Evolutionary conservation across 768 basidiomycete genomes (phyloP).

Genomic region (Clathrus columnatus): DNA sequence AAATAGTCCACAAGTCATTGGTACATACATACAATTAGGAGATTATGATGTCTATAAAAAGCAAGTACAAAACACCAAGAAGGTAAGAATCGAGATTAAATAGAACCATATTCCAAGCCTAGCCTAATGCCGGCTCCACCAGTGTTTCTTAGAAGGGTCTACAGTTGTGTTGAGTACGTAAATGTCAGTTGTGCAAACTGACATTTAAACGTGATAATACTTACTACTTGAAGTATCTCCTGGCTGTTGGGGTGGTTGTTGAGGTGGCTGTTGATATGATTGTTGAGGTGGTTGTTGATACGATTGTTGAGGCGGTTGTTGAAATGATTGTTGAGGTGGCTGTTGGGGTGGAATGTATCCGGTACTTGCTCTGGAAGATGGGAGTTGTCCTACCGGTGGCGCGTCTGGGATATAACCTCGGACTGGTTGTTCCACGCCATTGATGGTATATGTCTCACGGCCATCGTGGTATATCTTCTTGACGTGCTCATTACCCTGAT

Average conservation of each 20-base stretch:
- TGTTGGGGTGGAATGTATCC: neutral
- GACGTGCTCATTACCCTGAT: constrained; percentile 68
- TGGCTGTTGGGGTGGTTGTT: neutral
- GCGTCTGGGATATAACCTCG: neutral
- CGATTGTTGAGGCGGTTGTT: neutral
- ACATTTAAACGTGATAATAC: neutral
- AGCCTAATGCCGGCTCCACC: neutral
- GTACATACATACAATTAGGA: neutral
- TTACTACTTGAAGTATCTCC: neutral
- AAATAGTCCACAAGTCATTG: neutral
- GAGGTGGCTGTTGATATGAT: constrained; percentile 3
- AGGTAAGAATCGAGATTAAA: neutral
- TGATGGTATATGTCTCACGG: constrained; percentile 53
- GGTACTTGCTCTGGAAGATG: neutral
- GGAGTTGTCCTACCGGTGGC: constrained; percentile 7
- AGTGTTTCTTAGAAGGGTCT: constrained; percentile 1
- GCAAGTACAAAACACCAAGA: neutral
- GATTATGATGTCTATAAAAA: neutral
- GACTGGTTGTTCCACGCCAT: constrained; percentile 45
- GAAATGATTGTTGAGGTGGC: neutral
- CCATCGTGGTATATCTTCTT: constrained; percentile 61
- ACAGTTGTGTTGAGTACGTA: neutral
- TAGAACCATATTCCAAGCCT: neutral
- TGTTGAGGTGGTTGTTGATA: constrained; percentile 1
- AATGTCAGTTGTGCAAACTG: neutral